Percentiles rank a stretch among this genome's conserved stretches.
These are phyloP conservation scores for Pseudogymnoascus sp. DNA, from an alignment of 2,329 filamentous ascomycete species.

Conservation along the genomic window DNA sequence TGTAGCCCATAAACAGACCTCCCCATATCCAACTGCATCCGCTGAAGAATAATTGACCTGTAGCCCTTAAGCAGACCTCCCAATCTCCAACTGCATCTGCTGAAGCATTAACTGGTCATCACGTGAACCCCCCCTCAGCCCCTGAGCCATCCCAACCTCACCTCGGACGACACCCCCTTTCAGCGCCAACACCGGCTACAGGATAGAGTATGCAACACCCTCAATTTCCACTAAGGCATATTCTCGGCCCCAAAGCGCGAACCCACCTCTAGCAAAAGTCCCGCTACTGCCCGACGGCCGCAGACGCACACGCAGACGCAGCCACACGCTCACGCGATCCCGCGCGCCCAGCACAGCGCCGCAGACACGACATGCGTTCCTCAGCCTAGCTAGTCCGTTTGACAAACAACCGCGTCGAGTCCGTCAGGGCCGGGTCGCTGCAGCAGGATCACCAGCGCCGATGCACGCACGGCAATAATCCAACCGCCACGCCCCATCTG, in stretches of 20 bases:
- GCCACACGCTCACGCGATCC: not conserved
- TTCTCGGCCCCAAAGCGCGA: not conserved
- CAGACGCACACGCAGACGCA: not conserved
- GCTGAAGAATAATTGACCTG: not conserved
- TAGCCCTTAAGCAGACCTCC: not conserved
- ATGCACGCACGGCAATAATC: not conserved
- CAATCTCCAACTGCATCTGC: not conserved
- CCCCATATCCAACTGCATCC: not conserved
- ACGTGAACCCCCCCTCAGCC: not conserved
- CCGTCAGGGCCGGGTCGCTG: not conserved
- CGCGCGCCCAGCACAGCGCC: not conserved
- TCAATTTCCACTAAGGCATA: not conserved
- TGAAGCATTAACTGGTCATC: not conserved
- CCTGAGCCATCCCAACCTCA: not conserved
- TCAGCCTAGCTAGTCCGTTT: not conserved
- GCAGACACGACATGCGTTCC: not conserved
- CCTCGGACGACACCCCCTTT: not conserved
- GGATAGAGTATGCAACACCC: not conserved
- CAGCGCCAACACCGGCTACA: not conserved
- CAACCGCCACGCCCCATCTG: not conserved
- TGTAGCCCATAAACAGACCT: not conserved
- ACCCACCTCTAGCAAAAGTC: not conserved
- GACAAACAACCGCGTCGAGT: not conserved
- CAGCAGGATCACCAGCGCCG: not conserved
- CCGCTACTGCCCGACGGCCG: not conserved